A percentile compares a stretch with the other conserved stretches of the same genome.
These are phyloP conservation scores for Fusarium sp. DNA, from an alignment of 2,329 filamentous ascomycete genomes.

Conservation along the genomic window DNA sequence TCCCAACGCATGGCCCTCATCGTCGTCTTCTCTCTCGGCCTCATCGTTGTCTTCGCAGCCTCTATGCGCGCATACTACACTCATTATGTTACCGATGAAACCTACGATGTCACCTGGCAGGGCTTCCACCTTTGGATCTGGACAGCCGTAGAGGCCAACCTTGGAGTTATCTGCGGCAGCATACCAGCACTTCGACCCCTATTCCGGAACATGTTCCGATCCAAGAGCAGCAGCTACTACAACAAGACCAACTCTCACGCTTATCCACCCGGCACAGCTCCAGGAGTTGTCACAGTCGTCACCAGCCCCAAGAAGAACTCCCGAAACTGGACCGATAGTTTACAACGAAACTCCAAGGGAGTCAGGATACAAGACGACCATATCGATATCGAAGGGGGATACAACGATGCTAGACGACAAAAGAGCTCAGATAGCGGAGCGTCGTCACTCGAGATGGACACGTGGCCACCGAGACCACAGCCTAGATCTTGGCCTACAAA, in stretches of 20 bases:
- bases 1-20: slow-evolving; percentile 48
- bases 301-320: slow-evolving; percentile 20
- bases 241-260: slow-evolving; percentile 30
- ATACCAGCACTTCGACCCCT: slow-evolving; percentile 47
- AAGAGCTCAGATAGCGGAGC: slow-evolving; percentile 28
- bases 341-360: slow-evolving; percentile 34
- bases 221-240: slow-evolving; percentile 37
- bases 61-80: slow-evolving; percentile 50
- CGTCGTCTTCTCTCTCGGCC: slow-evolving; percentile 48
- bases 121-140: slow-evolving; percentile 53
- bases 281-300: slow-evolving; percentile 23
- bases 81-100: slow-evolving; percentile 45
- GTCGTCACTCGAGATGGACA: slow-evolving; percentile 37
- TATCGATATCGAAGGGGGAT: slow-evolving; percentile 32
- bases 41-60: slow-evolving; percentile 49
- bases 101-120: slow-evolving; percentile 53
- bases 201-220: slow-evolving; percentile 37
- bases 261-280: slow-evolving; percentile 26
- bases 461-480: slow-evolving; percentile 32
- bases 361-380: slow-evolving; percentile 38
- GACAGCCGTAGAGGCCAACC: slow-evolving; percentile 52
- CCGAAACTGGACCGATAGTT: slow-evolving; percentile 30
- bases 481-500: slow-evolving; percentile 29
- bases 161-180: slow-evolving; percentile 53
- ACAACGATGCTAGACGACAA: slow-evolving; percentile 14